phyloP scores from a whole-genome alignment of 1,284 basidiomycete genomes.

The Pyrrhoderma lamaoense region DNA sequence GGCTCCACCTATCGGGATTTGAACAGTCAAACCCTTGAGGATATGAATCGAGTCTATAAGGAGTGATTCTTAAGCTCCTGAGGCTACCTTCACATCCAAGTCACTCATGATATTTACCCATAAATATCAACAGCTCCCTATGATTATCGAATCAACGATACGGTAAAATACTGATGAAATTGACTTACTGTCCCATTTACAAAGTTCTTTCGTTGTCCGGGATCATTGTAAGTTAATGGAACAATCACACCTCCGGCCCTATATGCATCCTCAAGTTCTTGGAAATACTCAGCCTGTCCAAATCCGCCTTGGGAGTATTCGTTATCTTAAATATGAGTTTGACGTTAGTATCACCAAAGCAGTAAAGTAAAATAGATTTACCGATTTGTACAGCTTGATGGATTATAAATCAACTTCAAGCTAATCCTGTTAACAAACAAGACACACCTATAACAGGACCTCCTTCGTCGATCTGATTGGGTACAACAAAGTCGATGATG shows the following conservation, averaged over 20 bases:
- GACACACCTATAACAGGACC: slow-evolving; percentile 61
- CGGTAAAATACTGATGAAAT: slow-evolving; percentile 8
- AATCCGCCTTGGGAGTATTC: slow-evolving; percentile 54
- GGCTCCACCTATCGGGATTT: slow-evolving; percentile 50
- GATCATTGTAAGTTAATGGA: slow-evolving; percentile 69
- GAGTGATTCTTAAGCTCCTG: not conserved
- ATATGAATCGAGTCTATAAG: slow-evolving; percentile 49
- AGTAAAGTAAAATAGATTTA: slow-evolving; percentile 24
- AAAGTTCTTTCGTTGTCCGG: slow-evolving; percentile 51
- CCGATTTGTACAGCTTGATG: slow-evolving; percentile 57
- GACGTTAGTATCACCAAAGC: not conserved
- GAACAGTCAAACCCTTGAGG: slow-evolving; percentile 72
- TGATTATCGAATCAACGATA: slow-evolving; percentile 32
- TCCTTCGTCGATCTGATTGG: slow-evolving; percentile 61
- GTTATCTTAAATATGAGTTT: slow-evolving; percentile 46
- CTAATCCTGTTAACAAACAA: not conserved
- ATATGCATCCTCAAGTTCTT: slow-evolving; percentile 51
- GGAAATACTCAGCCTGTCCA: slow-evolving; percentile 56
- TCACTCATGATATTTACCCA: slow-evolving; percentile 30
- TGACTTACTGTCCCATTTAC: slow-evolving; percentile 50
- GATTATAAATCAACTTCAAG: not conserved
- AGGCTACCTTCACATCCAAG: not conserved
- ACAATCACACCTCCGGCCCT: slow-evolving; percentile 52
- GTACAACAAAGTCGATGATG: slow-evolving; percentile 51
- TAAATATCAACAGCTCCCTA: slow-evolving; percentile 53